phyloP scores from a whole-genome alignment of 371 early-diverging fungal species.

The Syncephalastrum sp. region DNA sequence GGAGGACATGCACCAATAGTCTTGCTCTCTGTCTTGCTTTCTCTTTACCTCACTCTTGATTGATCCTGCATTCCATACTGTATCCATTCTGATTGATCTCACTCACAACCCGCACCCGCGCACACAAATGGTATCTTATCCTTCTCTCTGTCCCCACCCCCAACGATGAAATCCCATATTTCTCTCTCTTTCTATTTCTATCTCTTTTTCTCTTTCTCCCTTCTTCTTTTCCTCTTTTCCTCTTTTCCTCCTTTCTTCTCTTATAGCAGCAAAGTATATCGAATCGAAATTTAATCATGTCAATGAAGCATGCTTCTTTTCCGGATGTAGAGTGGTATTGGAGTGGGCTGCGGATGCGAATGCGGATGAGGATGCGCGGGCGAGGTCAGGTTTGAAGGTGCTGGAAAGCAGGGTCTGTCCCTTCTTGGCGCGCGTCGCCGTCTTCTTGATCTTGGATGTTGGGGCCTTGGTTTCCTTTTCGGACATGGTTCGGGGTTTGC shows the following conservation, averaged over 20 bases:
- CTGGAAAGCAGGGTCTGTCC: no score
- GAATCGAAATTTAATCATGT: background rate
- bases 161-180: background rate
- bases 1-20: background rate
- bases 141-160: no score
- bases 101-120: background rate
- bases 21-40: background rate
- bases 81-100: background rate
- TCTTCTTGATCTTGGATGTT: no score
- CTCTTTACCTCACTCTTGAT: conserved; percentile 1
- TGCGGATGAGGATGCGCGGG: no score
- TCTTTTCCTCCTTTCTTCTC: background rate
- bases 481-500: background rate
- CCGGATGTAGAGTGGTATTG: background rate
- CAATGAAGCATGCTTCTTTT: conserved; percentile 6
- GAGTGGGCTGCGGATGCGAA: no score
- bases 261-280: background rate
- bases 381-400: no score
- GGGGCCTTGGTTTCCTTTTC: no score
- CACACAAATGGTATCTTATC: no score
- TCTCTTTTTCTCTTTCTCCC: background rate
- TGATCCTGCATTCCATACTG: no score
- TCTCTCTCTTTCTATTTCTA: background rate
- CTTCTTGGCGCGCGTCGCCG: no score
- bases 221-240: background rate